Conservation (phyloP, 2,329 filamentous ascomycete genomes). For the Pestalotiopsis sp. region DNA sequence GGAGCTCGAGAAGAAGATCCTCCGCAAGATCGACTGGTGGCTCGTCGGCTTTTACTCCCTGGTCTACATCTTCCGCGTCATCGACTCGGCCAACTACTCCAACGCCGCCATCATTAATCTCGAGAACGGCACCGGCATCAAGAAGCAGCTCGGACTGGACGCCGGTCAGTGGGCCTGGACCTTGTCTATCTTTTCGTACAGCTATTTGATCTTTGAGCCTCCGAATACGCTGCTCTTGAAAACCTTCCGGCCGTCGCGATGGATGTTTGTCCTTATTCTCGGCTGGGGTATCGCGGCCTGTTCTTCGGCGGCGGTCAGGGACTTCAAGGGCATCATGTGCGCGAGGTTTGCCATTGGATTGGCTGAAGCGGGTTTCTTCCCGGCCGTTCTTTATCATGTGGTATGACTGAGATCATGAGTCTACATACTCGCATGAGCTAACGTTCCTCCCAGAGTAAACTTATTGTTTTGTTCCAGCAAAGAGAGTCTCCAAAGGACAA, state of each 20-base stretch:
- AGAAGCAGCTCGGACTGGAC: conserved; percentile 35
- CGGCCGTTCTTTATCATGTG: conserved; percentile 35
- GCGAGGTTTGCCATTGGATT: conserved; percentile 39
- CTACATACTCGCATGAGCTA: background rate
- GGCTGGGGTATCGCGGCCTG: conserved; percentile 39
- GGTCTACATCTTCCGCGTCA: conserved; percentile 41
- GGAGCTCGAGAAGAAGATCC: conserved; percentile 30
- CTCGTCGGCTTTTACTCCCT: conserved; percentile 36
- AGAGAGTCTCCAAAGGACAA: no score
- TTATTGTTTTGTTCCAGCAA: no score
- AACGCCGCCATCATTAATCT: conserved; percentile 44
- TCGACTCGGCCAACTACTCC: conserved; percentile 40
- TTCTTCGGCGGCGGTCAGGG: conserved; percentile 34
- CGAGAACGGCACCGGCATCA: conserved; percentile 40
- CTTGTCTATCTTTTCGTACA: conserved; percentile 42
- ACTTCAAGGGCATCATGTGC: conserved; percentile 39
- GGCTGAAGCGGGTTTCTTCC: conserved; percentile 39
- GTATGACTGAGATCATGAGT: background rate
- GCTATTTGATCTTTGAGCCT: conserved; percentile 41
- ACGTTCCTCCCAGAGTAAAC: background rate
- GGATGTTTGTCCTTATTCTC: conserved; percentile 38
- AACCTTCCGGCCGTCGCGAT: conserved; percentile 33
- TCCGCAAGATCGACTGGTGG: conserved; percentile 37
- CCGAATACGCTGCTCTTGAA: conserved; percentile 39
- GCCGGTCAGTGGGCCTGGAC: conserved; percentile 40